Percentiles rank a stretch among this genome's conserved stretches.
Evolutionary conservation across 1,284 basidiomycete genomes (phyloP).

Genomic region (Malassezia brasiliensis): DNA sequence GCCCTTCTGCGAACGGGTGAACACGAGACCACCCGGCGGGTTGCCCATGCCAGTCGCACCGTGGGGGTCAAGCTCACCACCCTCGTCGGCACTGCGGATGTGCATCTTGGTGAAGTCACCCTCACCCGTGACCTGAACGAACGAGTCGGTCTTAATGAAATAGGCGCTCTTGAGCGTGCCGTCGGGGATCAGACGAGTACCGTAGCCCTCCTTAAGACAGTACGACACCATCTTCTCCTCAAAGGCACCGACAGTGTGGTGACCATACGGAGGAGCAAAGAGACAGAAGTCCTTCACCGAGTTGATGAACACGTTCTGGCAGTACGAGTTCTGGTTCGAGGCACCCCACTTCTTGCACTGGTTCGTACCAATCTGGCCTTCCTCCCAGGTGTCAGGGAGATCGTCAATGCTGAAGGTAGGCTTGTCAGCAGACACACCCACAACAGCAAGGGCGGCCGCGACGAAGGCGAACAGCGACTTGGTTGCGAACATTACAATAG

Average conservation of each 20-base stretch:
- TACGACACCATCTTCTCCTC: slow-evolving; percentile 61
- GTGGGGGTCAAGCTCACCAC: slow-evolving; percentile 49
- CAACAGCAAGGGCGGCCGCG: neutral
- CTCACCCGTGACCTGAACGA: slow-evolving; percentile 59
- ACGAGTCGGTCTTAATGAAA: slow-evolving; percentile 59
- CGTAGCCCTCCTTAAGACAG: slow-evolving; percentile 55
- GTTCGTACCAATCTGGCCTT: slow-evolving; percentile 37
- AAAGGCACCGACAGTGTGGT: slow-evolving; percentile 25
- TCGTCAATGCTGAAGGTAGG: slow-evolving; percentile 26
- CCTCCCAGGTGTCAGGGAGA: slow-evolving; percentile 39
- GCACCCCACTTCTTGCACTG: slow-evolving; percentile 30
- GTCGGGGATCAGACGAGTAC: slow-evolving; percentile 63
- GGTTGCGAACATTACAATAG: neutral
- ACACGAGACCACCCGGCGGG: slow-evolving; percentile 35
- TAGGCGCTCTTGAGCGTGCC: slow-evolving; percentile 66
- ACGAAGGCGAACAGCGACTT: neutral
- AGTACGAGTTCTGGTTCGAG: slow-evolving; percentile 24
- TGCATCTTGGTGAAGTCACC: slow-evolving; percentile 49
- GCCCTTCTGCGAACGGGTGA: slow-evolving; percentile 23
- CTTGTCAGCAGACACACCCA: slow-evolving; percentile 8
- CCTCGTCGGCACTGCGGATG: slow-evolving; percentile 38
- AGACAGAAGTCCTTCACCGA: slow-evolving; percentile 39
- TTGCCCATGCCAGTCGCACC: slow-evolving; percentile 38
- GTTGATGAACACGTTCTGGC: slow-evolving; percentile 45
- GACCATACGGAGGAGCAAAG: slow-evolving; percentile 26